Conservation (phyloP, 1,284 basidiomycete species). For the Tilletia caries region DNA sequence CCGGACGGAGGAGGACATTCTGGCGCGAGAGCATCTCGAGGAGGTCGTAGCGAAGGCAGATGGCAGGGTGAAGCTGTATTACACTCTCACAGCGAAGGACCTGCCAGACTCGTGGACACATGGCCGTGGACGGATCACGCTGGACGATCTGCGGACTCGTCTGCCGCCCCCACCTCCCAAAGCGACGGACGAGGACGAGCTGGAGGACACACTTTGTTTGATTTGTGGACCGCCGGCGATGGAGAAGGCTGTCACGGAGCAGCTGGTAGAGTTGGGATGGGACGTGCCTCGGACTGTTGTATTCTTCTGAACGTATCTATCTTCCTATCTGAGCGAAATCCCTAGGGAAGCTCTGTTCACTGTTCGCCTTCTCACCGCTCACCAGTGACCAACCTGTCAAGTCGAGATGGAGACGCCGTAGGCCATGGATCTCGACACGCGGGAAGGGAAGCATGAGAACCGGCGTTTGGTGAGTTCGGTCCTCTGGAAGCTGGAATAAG, state of each 20-base stretch:
- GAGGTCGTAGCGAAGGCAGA: constrained; percentile 51
- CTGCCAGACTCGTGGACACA: constrained; percentile 56
- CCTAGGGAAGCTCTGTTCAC: background rate
- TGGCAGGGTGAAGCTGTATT: constrained; percentile 58
- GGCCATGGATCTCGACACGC: too few relatives aligned
- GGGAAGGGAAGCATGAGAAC: too few relatives aligned
- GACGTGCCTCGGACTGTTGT: constrained; percentile 40
- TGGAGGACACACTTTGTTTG: constrained; percentile 56
- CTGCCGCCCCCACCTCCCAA: constrained; percentile 48
- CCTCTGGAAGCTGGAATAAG: too few relatives aligned
- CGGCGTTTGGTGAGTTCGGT: too few relatives aligned
- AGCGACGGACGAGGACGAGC: constrained; percentile 20
- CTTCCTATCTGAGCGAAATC: too few relatives aligned
- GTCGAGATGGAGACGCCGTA: too few relatives aligned
- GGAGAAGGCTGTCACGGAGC: constrained; percentile 37
- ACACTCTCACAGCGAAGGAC: constrained; percentile 56
- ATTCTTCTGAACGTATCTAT: constrained; percentile 44
- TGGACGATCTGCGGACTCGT: constrained; percentile 56
- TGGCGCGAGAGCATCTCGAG: constrained; percentile 62
- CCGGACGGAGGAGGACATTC: constrained; percentile 59
- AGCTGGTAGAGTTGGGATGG: constrained; percentile 41
- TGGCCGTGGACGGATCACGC: constrained; percentile 58
- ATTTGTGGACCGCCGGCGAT: constrained; percentile 62
- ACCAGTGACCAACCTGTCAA: too few relatives aligned
- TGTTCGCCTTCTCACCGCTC: background rate